phyloP scores from a whole-genome alignment of 2,329 filamentous ascomycete genomes.

The Pseudogymnoascus sp. region DNA sequence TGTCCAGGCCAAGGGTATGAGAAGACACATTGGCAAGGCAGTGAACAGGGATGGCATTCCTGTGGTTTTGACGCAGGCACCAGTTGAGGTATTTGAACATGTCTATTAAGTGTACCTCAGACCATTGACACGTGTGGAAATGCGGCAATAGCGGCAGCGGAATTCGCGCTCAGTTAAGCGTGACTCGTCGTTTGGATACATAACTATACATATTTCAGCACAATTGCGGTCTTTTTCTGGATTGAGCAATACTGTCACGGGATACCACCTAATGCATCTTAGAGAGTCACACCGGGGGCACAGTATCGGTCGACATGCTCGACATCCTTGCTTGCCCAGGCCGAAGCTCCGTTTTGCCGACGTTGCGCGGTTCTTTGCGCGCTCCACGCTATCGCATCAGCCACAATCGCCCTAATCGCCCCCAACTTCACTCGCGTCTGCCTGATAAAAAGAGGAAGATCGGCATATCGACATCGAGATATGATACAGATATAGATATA shows the following conservation, averaged over 20 bases:
- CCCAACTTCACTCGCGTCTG: neutral
- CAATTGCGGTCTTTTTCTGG: neutral
- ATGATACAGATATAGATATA: neutral
- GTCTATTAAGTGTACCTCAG: neutral
- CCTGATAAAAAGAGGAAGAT: neutral
- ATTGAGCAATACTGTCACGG: slow-evolving; percentile 3
- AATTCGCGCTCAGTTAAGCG: neutral
- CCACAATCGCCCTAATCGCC: slow-evolving; percentile 3
- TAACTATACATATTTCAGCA: slow-evolving; percentile 3
- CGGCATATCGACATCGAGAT: neutral
- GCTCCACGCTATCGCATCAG: neutral
- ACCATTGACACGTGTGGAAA: slow-evolving; percentile 1
- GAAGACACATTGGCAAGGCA: neutral
- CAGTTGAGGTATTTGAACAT: neutral
- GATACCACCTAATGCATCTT: neutral
- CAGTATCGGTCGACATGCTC: neutral
- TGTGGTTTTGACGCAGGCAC: slow-evolving; percentile 1
- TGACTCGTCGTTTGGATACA: neutral
- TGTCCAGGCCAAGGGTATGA: neutral
- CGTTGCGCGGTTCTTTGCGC: slow-evolving; percentile 5
- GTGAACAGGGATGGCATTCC: neutral
- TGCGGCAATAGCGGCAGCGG: neutral
- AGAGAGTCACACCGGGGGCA: neutral
- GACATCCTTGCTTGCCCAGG: neutral
- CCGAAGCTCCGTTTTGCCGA: slow-evolving; percentile 8